A percentile compares a stretch with the other conserved stretches of the same genome.
These are phyloP conservation scores for Amaranthus cruentus DNA, from an alignment of 148 eudicot species.

Conservation along the genomic window DNA sequence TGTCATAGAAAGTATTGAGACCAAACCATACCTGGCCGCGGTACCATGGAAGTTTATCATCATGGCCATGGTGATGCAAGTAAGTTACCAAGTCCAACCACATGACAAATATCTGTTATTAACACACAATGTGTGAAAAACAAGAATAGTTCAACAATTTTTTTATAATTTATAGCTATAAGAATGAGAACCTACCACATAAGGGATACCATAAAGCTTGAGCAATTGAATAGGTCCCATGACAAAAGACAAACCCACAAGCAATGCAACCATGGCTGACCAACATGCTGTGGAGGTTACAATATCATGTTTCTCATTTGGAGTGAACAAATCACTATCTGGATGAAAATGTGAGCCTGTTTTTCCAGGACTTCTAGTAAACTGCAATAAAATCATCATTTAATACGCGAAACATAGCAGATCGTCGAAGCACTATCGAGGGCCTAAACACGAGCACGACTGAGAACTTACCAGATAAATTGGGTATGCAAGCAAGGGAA, in stretches of 20 bases:
- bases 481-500: constrained; percentile 70
- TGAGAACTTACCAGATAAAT: constrained; percentile 52
- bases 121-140: not conserved
- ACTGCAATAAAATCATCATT: constrained; percentile 29
- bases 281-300: constrained; percentile 68
- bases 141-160: not conserved
- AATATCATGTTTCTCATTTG: constrained; percentile 50
- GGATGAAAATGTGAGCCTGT: constrained; percentile 67
- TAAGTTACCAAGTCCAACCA: constrained; percentile 84
- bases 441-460: not conserved
- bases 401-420: not conserved
- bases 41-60: constrained; percentile 82
- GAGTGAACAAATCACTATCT: constrained; percentile 47
- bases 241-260: constrained; percentile 51
- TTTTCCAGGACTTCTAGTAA: constrained; percentile 68
- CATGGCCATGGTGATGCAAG: constrained; percentile 83
- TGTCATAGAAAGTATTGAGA: not conserved
- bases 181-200: constrained; percentile 37
- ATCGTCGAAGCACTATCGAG: no score
- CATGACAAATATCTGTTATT: constrained; percentile 57
- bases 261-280: constrained; percentile 64
- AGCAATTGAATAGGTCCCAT: constrained; percentile 68
- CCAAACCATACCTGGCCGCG: constrained; percentile 54
- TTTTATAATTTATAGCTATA: not conserved
- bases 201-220: constrained; percentile 71